Evolutionary conservation across 192 early-diverging fungal genomes (phyloP).

Genomic region (Pilobolus umbonatus): DNA sequence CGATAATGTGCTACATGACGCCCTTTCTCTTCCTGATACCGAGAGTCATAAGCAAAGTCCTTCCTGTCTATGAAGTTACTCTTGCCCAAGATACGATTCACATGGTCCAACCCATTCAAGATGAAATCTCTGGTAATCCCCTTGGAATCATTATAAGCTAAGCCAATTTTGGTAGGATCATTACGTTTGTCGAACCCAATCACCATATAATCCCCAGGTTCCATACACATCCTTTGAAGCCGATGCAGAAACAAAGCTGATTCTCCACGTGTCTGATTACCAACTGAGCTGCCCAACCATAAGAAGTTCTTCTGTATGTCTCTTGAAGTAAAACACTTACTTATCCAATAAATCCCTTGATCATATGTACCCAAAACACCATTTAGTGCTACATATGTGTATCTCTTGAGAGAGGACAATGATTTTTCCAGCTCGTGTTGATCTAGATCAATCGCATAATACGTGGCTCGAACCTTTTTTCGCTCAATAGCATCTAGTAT

Average conservation of each 20-base stretch:
- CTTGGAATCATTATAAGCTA: constrained; percentile 82
- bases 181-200: constrained; percentile 89
- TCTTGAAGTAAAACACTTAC: constrained; percentile 9
- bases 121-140: constrained; percentile 77
- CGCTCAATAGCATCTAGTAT: constrained; percentile 71
- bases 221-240: constrained; percentile 53
- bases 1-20: constrained; percentile 80
- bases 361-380: constrained; percentile 91
- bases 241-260: constrained; percentile 62
- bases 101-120: constrained; percentile 78
- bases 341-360: constrained; percentile 64
- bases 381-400: constrained; percentile 62
- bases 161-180: constrained; percentile 53
- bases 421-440: constrained; percentile 70
- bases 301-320: constrained; percentile 64
- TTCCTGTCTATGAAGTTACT: constrained; percentile 49
- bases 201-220: constrained; percentile 68
- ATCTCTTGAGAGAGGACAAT: constrained; percentile 60
- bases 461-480: constrained; percentile 59
- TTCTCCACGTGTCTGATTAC: constrained; percentile 64
- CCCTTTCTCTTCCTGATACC: constrained; percentile 67
- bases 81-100: constrained; percentile 62
- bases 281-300: constrained; percentile 91
- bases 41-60: constrained; percentile 68
- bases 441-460: constrained; percentile 90